Base-by-base conservation (phyloP, 2,329 filamentous ascomycete genomes). In the Nemania sp. region DNA sequence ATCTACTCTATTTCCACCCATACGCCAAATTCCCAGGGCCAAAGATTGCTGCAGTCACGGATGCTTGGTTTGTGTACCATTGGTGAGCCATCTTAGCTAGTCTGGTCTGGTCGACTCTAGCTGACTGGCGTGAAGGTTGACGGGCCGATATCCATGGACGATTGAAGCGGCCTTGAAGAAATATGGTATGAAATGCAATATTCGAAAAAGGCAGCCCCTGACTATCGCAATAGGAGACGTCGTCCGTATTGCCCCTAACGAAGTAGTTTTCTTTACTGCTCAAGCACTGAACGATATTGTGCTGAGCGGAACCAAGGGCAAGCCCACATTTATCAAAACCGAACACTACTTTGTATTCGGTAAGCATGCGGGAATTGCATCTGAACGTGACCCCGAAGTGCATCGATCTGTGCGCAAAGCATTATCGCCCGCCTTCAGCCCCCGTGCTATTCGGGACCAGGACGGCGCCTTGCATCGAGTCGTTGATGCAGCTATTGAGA, bases 211-310 rank as follows among this genome's bases (percentile, higher is more conserved):
- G 8, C 8, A 32, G 29, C 29, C 29, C 29, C 35, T 41, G 3
- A 41, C 13, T 15, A 15, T 6, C 35, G 13, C 13, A 3, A 41
- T 13, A 41, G 35, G 35, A 13, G 22, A 68, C n/a, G 49, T 72
- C 24, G 66, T 70, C 20, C 65, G 66, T 10, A 45, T 69, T 22
- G 68, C 68, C 13, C 70, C 66, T 0, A 70, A 70, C n/a, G 66
- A 69, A 35, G 38, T 72, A 18, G 65, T 53, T 27, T 72, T 70
- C 64, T 45, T 68, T n/a, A 61, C 41, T 2, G 18, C 43, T 47
- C 43, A 15, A 10, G 15, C 43, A 24, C 43, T 47, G 22, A 47
- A 7, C 43, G 60, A 13, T 27, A 63, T 32, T 38, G 18, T 20
- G 58, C 53, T 18, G 54, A 43, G 13, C 35, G 52, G n/a, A 51